phyloP scores from a whole-genome alignment of 2,329 filamentous ascomycete genomes.

The Ilyonectria destructans region DNA sequence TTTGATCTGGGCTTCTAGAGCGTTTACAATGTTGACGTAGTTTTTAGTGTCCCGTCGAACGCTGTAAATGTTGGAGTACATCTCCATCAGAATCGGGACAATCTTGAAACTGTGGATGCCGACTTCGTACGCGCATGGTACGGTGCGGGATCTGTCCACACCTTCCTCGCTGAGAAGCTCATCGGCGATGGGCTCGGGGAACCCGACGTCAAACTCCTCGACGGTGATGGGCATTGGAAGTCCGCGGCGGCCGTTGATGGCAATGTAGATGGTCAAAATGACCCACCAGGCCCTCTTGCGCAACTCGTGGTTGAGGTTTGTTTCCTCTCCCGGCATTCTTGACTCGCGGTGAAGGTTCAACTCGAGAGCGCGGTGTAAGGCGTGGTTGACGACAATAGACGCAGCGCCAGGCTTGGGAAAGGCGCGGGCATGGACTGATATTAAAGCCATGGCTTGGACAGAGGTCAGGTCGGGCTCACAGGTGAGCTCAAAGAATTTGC shows the following conservation, averaged over 20 bases:
- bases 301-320: constrained; percentile 79
- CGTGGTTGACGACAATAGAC: constrained; percentile 76
- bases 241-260: constrained; percentile 83
- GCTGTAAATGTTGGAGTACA: constrained; percentile 84
- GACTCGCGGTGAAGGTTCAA: constrained; percentile 82
- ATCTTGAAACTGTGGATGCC: constrained; percentile 78
- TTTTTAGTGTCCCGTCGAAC: constrained; percentile 74
- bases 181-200: constrained; percentile 81
- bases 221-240: constrained; percentile 82
- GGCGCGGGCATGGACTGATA: constrained; percentile 80
- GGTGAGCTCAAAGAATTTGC: constrained; percentile 77
- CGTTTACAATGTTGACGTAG: constrained; percentile 76
- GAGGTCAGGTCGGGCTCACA: constrained; percentile 75
- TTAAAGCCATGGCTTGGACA: constrained; percentile 81
- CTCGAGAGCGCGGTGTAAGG: constrained; percentile 81
- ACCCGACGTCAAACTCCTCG: constrained; percentile 85
- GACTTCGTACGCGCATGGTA: constrained; percentile 78
- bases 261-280: constrained; percentile 76
- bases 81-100: constrained; percentile 78
- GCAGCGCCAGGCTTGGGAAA: constrained; percentile 87
- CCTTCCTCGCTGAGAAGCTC: constrained; percentile 78
- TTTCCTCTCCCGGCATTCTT: constrained; percentile 64
- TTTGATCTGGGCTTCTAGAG: constrained; percentile 76
- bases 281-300: constrained; percentile 86
- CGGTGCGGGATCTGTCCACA: constrained; percentile 68